Evolutionary conservation across 2,329 filamentous ascomycete genomes (phyloP), one percentile per base, ranked within the genome.

Genomic region (Stylonectria norvegica): DNA sequence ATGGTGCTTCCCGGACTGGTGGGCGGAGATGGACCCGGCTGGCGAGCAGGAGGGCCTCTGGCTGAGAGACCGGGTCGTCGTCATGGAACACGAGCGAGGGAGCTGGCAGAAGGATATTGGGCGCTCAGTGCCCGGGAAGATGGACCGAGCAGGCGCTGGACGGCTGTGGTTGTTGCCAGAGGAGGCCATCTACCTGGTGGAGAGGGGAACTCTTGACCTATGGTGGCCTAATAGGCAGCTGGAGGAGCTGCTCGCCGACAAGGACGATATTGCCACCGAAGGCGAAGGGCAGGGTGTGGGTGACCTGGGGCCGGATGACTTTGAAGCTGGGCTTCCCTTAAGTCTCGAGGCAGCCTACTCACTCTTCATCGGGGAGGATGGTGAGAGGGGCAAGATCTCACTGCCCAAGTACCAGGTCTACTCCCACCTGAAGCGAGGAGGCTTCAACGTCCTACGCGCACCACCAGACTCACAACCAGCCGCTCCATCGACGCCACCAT

Each of bases 341-440:
- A 95, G 87, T 63, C 68, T 97, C 27, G 88, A 97, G 63, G 90
- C 86, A 5, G 89, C 89, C 1, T 97, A 97, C 69, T 79, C 90
- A 5, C 76, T 89, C 16, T 81, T 95, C 38, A 77, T 95, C 49
- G 89, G 89, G 2, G 70, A 78, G 17, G 83, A 87, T 34, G 76
- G 70, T 5, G 76, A 81, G 45, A 63, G 66, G 29, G 79, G 80
- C 23, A 81, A 78, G 61, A 67, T 81, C 20, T 72, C 73, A 8
- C 70, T 96, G 44, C 88, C 94, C 52, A 81, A 88, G 57, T 97
- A 89, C 55, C 86, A 86, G 35, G 91, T 97, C 19, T 98, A 90
- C 62, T 78, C 89, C 1, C 84, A 89, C 38, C 70, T 98, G 54
- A 93, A 85, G 61, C 78, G 93, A 36, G 72, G 79, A 23, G 91